These are phyloP conservation scores for Megacollybia marginata DNA, from an alignment of 768 basidiomycete species.

Conservation along the genomic window DNA sequence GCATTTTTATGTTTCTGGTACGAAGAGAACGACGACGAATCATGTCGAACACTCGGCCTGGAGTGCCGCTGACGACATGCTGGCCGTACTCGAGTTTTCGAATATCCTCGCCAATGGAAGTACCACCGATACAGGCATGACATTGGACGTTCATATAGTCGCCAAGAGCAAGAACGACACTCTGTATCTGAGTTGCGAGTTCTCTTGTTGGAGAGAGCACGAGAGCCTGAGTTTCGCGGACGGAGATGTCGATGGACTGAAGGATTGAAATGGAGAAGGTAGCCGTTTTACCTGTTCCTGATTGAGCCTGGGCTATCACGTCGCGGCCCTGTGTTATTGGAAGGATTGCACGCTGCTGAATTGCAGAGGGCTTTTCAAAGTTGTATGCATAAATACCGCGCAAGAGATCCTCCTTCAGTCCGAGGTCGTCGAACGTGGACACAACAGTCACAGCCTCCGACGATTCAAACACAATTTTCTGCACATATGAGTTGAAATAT, in stretches of 20 bases:
- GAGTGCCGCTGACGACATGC: slow-evolving; percentile 95
- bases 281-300: slow-evolving; percentile 99
- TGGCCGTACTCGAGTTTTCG: slow-evolving; percentile 95
- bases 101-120: slow-evolving; percentile 96
- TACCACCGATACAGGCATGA: slow-evolving; percentile 97
- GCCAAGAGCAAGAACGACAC: slow-evolving; percentile 90
- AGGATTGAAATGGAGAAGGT: slow-evolving; percentile 98
- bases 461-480: slow-evolving; percentile 95
- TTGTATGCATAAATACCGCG: slow-evolving; percentile 98
- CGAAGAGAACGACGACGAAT: slow-evolving; percentile 89
- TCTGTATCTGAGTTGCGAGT: slow-evolving; percentile 98
- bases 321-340: slow-evolving; percentile 94
- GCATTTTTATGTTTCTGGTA: slow-evolving; percentile 97
- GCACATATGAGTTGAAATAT: slow-evolving; percentile 3
- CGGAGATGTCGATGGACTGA: slow-evolving; percentile 92
- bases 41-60: slow-evolving; percentile 98
- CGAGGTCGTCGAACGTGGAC: slow-evolving; percentile 84
- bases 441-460: slow-evolving; percentile 87
- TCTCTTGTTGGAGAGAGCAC: slow-evolving; percentile 98
- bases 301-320: slow-evolving; percentile 98
- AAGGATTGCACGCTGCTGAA: slow-evolving; percentile 96
- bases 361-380: slow-evolving; percentile 98
- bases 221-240: slow-evolving; percentile 93
- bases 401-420: slow-evolving; percentile 90
- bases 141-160: slow-evolving; percentile 99